These are phyloP conservation scores for Galerina marginata DNA, from an alignment of 768 basidiomycete species.

Conservation along the genomic window DNA sequence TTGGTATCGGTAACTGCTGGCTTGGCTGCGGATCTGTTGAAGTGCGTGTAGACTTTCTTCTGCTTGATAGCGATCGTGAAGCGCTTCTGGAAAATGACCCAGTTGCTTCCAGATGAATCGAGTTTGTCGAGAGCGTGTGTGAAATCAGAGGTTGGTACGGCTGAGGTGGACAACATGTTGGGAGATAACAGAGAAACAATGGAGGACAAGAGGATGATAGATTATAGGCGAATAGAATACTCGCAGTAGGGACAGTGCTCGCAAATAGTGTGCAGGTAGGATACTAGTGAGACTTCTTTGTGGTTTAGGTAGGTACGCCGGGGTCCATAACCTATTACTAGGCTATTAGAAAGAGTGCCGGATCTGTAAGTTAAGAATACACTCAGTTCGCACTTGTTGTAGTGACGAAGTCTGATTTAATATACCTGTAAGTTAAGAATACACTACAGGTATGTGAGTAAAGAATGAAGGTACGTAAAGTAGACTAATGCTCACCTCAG, in stretches of 20 bases:
- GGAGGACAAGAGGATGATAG: neutral
- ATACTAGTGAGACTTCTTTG: neutral
- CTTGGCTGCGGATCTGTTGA: neutral
- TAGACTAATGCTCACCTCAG: too few species aligned
- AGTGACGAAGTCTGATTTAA: too few species aligned
- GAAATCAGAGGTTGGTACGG: neutral
- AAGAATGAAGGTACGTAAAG: too few species aligned
- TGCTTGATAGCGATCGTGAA: neutral
- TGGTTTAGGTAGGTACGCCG: neutral
- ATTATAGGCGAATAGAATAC: neutral
- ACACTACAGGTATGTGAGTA: too few species aligned
- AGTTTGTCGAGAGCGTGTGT: neutral
- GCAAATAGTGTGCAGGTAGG: neutral
- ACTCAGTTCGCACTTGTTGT: too few species aligned
- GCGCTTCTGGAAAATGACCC: constrained; percentile 5
- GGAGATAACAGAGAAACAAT: neutral
- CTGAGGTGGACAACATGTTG: neutral
- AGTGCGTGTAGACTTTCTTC: constrained; percentile 1
- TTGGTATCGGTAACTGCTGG: neutral
- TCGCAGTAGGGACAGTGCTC: neutral
- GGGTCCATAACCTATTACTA: constrained; percentile 2
- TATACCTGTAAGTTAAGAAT: too few species aligned
- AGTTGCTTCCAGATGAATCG: neutral
- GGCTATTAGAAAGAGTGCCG: constrained; percentile 5
- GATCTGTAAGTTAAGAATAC: neutral